Base-by-base conservation (phyloP, 2,329 filamentous ascomycete species). In the Xylariaceae sp. region DNA sequence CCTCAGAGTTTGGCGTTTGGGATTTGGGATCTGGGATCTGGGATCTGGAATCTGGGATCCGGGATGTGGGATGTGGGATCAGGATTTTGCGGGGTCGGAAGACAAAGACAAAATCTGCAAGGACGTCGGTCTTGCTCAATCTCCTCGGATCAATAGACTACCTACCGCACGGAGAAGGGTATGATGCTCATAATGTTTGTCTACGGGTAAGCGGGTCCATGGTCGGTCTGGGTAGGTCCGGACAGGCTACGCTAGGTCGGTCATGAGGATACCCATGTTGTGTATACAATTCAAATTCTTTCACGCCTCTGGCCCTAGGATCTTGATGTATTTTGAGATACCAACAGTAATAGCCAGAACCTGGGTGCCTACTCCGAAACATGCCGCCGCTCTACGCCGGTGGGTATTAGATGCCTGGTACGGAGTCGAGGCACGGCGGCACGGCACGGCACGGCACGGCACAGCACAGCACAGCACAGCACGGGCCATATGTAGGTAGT, bases 1-100 rank as follows among this genome's bases (percentile, higher is more conserved):
- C 54, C 46, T 53, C 11, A 9, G 43, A 50, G 51, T 59, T 53
- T 52, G 57, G 57, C 57, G 57, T 59, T 59, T 45, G 57, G 51
- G 57, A 43, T 50, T 44, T 32, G 19, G 19, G 19, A 19, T 1
- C 19, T 19, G 19, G 19, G 19, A 19, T 19, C 19, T 19, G 19
- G 19, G 19, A 19, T 19, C 19, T 19, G 19, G 19, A 19, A 19
- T 19, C 19, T 19, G 19, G 19, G 19, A 19, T 19, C 19, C 19
- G 19, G 19, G 19, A 19, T 19, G 19, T 19, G 19, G 19, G 19
- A 19, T 19, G 19, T 19, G 19, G 19, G 19, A 19, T 19, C 19
- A 19, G 19, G 19, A 19, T 19, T 19, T 19, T 19, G 19, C 19
- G 19, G 19, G 19, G 19, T 19, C 19, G 19, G 19, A 19, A 19